Conservation (phyloP, 148 eudicot genomes). For the Amaranthus palmeri region DNA sequence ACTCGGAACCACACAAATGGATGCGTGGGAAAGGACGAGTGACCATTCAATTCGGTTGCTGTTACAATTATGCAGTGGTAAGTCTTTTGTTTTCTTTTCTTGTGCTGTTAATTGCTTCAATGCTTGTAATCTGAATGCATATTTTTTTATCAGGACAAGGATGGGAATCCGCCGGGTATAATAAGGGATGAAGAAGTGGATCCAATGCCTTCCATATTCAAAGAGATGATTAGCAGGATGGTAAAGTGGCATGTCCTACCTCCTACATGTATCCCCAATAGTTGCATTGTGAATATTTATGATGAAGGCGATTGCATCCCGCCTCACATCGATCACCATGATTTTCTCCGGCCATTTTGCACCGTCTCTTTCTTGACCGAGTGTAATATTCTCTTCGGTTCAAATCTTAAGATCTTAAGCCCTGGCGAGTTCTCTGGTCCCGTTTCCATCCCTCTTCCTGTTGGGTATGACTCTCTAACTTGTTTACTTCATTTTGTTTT, state of each 20-base stretch:
- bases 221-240: constrained; percentile 49
- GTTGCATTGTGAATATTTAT: constrained; percentile 64
- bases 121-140: neutral
- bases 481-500: neutral
- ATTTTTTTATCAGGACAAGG: constrained; percentile 39
- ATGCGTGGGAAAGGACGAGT: constrained; percentile 70
- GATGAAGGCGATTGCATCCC: constrained; percentile 63
- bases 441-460: constrained; percentile 48
- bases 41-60: constrained; percentile 64
- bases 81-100: neutral
- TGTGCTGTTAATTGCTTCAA: neutral
- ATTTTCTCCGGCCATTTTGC: constrained; percentile 60
- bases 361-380: constrained; percentile 54
- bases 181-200: constrained; percentile 59
- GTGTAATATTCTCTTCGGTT: constrained; percentile 53
- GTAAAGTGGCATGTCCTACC: constrained; percentile 60
- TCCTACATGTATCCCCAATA: constrained; percentile 50
- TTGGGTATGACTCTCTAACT: constrained; percentile 36
- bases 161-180: constrained; percentile 63
- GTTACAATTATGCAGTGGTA: constrained; percentile 65
- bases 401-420: constrained; percentile 37
- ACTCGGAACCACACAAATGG: constrained; percentile 56
- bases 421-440: constrained; percentile 59
- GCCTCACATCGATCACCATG: constrained; percentile 66
- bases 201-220: constrained; percentile 56